phyloP scores from a whole-genome alignment of 202 grass and related monocot species.

The Tripidium arundinaceum region DNA sequence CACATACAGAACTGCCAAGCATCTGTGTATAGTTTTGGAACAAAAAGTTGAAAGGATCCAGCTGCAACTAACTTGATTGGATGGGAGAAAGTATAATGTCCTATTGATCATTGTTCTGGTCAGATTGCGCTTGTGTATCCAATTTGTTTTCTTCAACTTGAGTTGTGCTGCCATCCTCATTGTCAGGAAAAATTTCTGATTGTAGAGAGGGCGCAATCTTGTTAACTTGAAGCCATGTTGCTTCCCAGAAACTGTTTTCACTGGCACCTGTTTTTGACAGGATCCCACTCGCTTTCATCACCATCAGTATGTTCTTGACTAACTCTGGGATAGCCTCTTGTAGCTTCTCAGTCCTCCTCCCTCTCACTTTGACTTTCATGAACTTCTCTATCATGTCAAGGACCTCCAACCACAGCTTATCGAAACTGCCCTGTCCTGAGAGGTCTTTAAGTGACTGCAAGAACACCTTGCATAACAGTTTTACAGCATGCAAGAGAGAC shows the following conservation, averaged over 20 bases:
- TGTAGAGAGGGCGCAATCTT: constrained; percentile 63
- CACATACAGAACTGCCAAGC: background rate
- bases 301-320: constrained; percentile 81
- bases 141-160: constrained; percentile 31
- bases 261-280: constrained; percentile 49
- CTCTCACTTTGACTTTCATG: constrained; percentile 77
- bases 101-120: constrained; percentile 25
- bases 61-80: constrained; percentile 13
- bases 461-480: constrained; percentile 84
- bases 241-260: constrained; percentile 71
- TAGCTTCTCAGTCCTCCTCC: constrained; percentile 82
- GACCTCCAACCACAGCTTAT: constrained; percentile 78
- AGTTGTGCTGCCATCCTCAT: constrained; percentile 27
- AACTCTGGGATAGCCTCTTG: constrained; percentile 91
- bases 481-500: constrained; percentile 80
- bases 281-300: constrained; percentile 78
- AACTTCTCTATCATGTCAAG: constrained; percentile 87
- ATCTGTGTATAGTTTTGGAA: constrained; percentile 26
- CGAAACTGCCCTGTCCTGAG: constrained; percentile 58
- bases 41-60: background rate
- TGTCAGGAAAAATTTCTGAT: constrained; percentile 60
- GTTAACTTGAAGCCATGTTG: constrained; percentile 81
- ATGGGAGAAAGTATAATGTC: background rate
- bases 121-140: constrained; percentile 19
- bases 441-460: constrained; percentile 85